Evolutionary conservation across 345 rosid species (phyloP).

Genomic region (Gossypium longicalyx): DNA sequence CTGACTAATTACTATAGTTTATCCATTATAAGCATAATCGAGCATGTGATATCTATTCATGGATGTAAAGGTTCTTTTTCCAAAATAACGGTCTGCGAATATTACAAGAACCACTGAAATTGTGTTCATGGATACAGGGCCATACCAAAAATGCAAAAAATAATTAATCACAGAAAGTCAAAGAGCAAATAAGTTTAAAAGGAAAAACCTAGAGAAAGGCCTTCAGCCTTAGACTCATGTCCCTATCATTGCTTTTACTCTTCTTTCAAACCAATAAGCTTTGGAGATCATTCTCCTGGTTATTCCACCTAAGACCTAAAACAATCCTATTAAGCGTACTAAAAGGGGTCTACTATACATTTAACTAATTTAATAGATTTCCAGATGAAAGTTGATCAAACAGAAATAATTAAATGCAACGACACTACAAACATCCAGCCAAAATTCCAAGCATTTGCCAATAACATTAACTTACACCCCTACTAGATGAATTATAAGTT

Average conservation of each 20-base stretch:
- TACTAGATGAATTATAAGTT: neutral
- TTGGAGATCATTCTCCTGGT: neutral
- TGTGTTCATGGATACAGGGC: neutral
- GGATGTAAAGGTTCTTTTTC: neutral
- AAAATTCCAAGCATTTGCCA: neutral
- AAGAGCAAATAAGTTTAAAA: neutral
- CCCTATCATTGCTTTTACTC: neutral
- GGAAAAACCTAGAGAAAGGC: neutral
- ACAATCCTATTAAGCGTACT: neutral
- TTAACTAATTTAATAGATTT: neutral
- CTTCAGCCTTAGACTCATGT: neutral
- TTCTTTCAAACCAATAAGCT: too few species aligned
- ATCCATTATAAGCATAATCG: neutral
- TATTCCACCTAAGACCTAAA: neutral
- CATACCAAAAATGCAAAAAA: neutral
- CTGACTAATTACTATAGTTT: neutral
- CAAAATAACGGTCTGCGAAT: neutral
- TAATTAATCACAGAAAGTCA: too few species aligned
- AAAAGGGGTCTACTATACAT: neutral
- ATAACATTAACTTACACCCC: neutral
- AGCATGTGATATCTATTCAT: neutral
- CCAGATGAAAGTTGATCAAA: conserved; percentile 2
- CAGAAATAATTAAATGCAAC: neutral
- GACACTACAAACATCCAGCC: neutral
- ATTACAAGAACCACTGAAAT: neutral